Evolutionary conservation across 768 basidiomycete genomes (phyloP).

Genomic region (Sistotremastrum niveocremeum): DNA sequence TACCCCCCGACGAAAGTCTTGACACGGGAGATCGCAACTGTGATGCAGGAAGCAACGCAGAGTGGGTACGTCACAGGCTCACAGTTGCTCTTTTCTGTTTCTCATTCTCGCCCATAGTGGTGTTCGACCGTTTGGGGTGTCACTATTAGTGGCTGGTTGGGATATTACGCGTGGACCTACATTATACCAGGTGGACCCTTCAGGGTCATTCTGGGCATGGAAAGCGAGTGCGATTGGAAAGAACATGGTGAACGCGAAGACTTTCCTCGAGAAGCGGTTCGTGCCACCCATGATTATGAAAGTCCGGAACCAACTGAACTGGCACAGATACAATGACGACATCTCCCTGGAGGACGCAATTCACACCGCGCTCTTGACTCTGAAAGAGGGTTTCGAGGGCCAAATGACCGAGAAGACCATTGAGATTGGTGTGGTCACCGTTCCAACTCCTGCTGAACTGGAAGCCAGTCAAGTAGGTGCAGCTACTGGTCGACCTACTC

Average conservation of each 20-base stretch:
- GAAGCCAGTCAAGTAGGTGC: conserved; percentile 60
- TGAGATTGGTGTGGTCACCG: conserved; percentile 93
- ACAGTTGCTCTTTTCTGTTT: conserved; percentile 6
- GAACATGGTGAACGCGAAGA: conserved; percentile 99
- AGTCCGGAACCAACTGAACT: conserved; percentile 9
- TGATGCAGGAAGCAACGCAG: conserved; percentile 99
- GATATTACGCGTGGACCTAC: conserved; percentile 88
- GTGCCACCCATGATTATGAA: conserved; percentile 15
- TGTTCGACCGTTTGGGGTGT: conserved; percentile 98
- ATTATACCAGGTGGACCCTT: conserved; percentile 98
- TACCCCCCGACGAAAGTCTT: conserved; percentile 95
- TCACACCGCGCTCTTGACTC: conserved; percentile 91
- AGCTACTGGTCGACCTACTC: conserved; percentile 56
- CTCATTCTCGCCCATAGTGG: conserved; percentile 47
- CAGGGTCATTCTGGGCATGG: conserved; percentile 99
- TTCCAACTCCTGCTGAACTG: conserved; percentile 51
- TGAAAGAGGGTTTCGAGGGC: conserved; percentile 99
- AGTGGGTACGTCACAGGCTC: conserved; percentile 56
- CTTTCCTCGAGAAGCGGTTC: conserved; percentile 96
- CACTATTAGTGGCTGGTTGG: conserved; percentile 93
- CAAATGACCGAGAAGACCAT: conserved; percentile 99
- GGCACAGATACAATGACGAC: conserved; percentile 87
- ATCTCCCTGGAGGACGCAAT: conserved; percentile 98
- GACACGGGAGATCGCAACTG: conserved; percentile 92
- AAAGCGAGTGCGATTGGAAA: conserved; percentile 99